phyloP scores from a whole-genome alignment of 129 eudicot genomes.

The Artemisia argyi region DNA sequence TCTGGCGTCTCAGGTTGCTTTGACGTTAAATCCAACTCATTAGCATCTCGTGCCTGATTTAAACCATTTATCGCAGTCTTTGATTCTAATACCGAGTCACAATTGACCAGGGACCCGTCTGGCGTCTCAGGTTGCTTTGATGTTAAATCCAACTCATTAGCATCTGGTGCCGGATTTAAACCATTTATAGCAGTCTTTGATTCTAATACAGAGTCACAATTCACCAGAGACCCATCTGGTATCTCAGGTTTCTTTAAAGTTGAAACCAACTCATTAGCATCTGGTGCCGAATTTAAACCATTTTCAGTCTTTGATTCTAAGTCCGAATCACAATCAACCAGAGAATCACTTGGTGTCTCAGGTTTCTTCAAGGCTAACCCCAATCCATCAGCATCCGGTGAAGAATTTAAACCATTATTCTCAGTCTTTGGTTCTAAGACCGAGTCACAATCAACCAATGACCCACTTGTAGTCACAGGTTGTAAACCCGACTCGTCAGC shows the following conservation, averaged over 20 bases:
- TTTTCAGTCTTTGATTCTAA: slow-evolving; percentile 28
- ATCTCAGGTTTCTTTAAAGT: slow-evolving; percentile 30
- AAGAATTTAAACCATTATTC: slow-evolving; percentile 18
- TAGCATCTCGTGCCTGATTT: slow-evolving; percentile 23
- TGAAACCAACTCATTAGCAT: slow-evolving; percentile 20
- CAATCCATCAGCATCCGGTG: slow-evolving; percentile 21
- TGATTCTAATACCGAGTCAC: slow-evolving; percentile 14
- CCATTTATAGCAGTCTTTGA: slow-evolving; percentile 10
- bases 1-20: slow-evolving; percentile 34
- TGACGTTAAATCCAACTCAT: slow-evolving; percentile 17
- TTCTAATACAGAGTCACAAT: too few species aligned
- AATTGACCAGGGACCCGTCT: slow-evolving; percentile 38
- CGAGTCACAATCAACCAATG: too few species aligned
- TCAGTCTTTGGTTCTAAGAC: slow-evolving; percentile 9
- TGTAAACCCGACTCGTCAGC: too few species aligned
- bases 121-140: slow-evolving; percentile 30
- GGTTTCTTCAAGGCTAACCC: slow-evolving; percentile 28
- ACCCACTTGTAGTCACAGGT: too few species aligned
- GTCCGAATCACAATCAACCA: slow-evolving; percentile 20
- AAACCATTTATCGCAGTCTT: slow-evolving; percentile 30
- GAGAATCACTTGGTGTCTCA: slow-evolving; percentile 32
- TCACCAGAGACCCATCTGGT: slow-evolving; percentile 15
- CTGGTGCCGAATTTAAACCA: slow-evolving; percentile 20
- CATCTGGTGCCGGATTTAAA: slow-evolving; percentile 23
- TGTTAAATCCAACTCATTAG: slow-evolving; percentile 14